These are phyloP conservation scores for Diaporthe sp. DNA, from an alignment of 2,329 filamentous ascomycete genomes.

Conservation along the genomic window DNA sequence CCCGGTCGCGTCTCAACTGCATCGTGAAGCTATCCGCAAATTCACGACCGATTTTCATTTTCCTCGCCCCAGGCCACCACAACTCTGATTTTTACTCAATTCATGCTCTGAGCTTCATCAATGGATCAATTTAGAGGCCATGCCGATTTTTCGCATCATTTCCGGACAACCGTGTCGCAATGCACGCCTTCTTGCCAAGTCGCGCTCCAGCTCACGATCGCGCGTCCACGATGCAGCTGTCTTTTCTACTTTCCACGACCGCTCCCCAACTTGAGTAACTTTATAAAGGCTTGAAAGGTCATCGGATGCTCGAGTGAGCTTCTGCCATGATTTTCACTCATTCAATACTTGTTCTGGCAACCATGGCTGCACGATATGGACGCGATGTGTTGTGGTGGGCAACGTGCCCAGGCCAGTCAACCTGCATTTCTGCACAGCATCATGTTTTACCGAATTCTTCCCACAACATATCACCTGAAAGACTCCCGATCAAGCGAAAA, in stretches of 20 bases:
- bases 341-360: neutral
- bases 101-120: constrained; percentile 20
- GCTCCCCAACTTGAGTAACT: neutral
- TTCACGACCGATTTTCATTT: constrained; percentile 25
- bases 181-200: constrained; percentile 30
- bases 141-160: constrained; percentile 33
- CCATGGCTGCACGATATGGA: neutral
- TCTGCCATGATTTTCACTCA: neutral
- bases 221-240: constrained; percentile 32
- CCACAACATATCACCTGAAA: too few species aligned
- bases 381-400: neutral
- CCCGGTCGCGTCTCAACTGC: constrained; percentile 16
- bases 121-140: constrained; percentile 31
- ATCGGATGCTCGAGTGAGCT: constrained; percentile 16
- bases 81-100: constrained; percentile 9
- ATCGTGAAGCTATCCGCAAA: constrained; percentile 40
- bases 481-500: neutral
- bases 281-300: neutral
- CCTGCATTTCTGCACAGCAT: neutral
- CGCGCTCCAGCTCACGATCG: constrained; percentile 31
- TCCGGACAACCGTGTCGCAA: constrained; percentile 24
- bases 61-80: constrained; percentile 35
- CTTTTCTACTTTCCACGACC: neutral
- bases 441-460: neutral
- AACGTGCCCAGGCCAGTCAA: neutral